A percentile compares a stretch with the other conserved stretches of the same genome.
phyloP scores from a whole-genome alignment of 148 eudicot species.

The Persicaria maculosa region DNA sequence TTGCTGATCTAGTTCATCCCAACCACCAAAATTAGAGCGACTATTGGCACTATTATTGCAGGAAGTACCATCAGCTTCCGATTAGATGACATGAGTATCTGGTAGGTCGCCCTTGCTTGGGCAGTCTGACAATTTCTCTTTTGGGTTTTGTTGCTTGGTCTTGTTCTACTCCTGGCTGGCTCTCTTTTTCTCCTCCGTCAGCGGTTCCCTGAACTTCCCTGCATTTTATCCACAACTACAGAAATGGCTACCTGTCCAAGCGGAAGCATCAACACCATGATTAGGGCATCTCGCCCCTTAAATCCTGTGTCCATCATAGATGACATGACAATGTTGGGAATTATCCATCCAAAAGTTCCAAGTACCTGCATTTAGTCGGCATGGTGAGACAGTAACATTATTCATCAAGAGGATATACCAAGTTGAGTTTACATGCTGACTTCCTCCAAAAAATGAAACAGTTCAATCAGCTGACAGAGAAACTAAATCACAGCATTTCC shows the following conservation, averaged over 20 bases:
- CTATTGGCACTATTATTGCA: constrained; percentile 17
- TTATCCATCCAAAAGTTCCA: constrained; percentile 67
- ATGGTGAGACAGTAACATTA: not conserved
- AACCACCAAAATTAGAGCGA: constrained; percentile 55
- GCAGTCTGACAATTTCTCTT: constrained; percentile 4
- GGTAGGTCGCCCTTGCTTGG: constrained; percentile 25
- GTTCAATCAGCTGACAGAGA: not conserved
- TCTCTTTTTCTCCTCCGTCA: constrained; percentile 19
- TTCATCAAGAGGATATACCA: not conserved
- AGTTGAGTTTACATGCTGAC: not conserved
- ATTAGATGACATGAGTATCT: no score
- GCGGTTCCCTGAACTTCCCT: constrained; percentile 32
- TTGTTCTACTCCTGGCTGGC: constrained; percentile 14
- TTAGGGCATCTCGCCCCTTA: constrained; percentile 23
- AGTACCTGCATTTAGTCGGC: constrained; percentile 40
- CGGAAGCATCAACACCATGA: constrained; percentile 74
- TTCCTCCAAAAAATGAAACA: not conserved
- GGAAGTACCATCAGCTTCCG: constrained; percentile 21
- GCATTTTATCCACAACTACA: constrained; percentile 36
- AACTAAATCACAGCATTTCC: not conserved
- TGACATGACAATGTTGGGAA: constrained; percentile 60
- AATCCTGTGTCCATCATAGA: constrained; percentile 49
- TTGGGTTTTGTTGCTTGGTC: constrained; percentile 12
- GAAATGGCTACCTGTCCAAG: constrained; percentile 68
- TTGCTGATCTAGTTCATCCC: constrained; percentile 63